Evolutionary conservation across 2,329 filamentous ascomycete species (phyloP).

Genomic region (Neonectria punicea): DNA sequence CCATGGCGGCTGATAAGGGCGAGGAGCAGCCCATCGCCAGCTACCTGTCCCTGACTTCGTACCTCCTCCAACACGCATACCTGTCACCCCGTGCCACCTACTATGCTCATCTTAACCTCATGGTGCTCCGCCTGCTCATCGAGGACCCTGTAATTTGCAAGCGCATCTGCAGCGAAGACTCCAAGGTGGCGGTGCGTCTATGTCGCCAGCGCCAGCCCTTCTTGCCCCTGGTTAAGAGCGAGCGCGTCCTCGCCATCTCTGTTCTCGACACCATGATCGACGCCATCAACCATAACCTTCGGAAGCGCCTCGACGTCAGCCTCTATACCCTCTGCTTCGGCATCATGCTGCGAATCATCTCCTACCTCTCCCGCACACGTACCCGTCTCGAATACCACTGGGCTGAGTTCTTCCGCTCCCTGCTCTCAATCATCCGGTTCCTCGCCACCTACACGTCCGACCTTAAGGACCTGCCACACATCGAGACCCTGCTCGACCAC

Average conservation of each 20-base stretch:
- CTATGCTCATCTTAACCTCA: conserved; percentile 87
- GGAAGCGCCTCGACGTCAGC: conserved; percentile 83
- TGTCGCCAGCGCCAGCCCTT: conserved; percentile 91
- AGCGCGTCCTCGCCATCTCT: conserved; percentile 78
- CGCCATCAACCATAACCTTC: conserved; percentile 92
- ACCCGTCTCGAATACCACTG: conserved; percentile 90
- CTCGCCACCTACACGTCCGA: conserved; percentile 87
- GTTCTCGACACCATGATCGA: conserved; percentile 91
- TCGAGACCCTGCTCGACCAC: conserved; percentile 78
- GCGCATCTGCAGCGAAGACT: conserved; percentile 82
- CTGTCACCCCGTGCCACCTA: conserved; percentile 80
- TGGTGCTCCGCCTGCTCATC: conserved; percentile 85
- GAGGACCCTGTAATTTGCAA: conserved; percentile 88
- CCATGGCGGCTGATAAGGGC: conserved; percentile 67
- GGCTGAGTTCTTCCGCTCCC: conserved; percentile 91
- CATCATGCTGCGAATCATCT: conserved; percentile 83
- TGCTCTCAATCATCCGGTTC: conserved; percentile 90
- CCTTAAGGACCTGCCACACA: conserved; percentile 73
- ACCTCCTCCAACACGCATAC: conserved; percentile 92
- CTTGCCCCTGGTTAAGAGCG: conserved; percentile 77
- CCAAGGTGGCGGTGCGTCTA: conserved; percentile 78
- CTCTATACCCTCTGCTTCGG: conserved; percentile 86
- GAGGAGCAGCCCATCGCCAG: conserved; percentile 80
- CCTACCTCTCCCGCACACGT: conserved; percentile 83
- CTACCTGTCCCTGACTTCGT: conserved; percentile 90